These are phyloP conservation scores for Annona squamosa DNA, from an alignment of 164 flowering plant species.

Conservation along the genomic window DNA sequence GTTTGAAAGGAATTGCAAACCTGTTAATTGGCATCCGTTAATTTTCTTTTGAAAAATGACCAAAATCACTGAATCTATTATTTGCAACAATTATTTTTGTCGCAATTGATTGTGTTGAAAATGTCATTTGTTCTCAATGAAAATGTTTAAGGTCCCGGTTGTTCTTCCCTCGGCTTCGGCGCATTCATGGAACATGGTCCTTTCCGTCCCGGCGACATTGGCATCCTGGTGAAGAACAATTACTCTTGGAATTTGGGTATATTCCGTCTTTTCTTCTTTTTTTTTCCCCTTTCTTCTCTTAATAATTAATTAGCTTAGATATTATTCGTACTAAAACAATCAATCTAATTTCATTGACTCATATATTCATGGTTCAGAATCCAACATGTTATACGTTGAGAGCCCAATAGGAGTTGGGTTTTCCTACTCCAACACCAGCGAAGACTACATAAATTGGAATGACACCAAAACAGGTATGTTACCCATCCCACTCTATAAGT, in stretches of 20 bases:
- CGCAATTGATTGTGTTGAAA: too few species aligned
- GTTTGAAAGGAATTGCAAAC: too few species aligned
- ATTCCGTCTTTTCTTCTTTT: not conserved
- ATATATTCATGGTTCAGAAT: constrained; percentile 16
- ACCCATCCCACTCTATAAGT: not conserved
- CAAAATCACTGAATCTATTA: too few species aligned
- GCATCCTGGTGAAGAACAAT: constrained; percentile 24
- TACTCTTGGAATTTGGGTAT: constrained; percentile 44
- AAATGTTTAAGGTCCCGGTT: constrained; percentile 33
- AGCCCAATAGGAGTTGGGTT: constrained; percentile 47
- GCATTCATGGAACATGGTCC: constrained; percentile 53
- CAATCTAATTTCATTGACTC: not conserved
- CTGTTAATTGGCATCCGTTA: too few species aligned
- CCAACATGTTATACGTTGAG: constrained; percentile 42
- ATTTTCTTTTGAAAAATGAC: too few species aligned
- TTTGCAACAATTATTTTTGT: too few species aligned
- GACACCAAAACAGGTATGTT: constrained; percentile 31
- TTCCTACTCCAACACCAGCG: constrained; percentile 42
- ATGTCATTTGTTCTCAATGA: not conserved
- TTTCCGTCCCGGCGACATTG: constrained; percentile 28
- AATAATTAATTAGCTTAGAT: not conserved
- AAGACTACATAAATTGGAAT: constrained; percentile 29
- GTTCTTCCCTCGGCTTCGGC: constrained; percentile 43
- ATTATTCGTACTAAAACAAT: not conserved
- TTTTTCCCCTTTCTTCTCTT: too few species aligned